A percentile compares a stretch with the other conserved stretches of the same genome.
Conservation (phyloP, 306 rosid species). For the Lathyrus aphaca region DNA sequence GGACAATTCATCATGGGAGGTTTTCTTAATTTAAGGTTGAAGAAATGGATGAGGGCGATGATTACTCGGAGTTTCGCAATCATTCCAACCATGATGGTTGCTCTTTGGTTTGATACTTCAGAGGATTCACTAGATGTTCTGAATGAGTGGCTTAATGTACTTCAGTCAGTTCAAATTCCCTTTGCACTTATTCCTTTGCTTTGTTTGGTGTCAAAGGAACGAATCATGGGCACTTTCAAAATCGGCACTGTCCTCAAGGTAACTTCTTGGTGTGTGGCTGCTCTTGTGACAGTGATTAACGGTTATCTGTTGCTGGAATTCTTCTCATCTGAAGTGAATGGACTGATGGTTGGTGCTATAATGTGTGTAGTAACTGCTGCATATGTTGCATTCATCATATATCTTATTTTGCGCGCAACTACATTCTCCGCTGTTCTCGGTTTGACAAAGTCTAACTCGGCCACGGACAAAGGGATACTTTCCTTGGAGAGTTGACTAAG, state of each 20-base stretch:
- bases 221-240: constrained; percentile 82
- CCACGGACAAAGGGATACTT: constrained; percentile 38
- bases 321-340: constrained; percentile 72
- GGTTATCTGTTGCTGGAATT: constrained; percentile 83
- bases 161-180: constrained; percentile 95
- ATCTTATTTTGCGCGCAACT: constrained; percentile 60
- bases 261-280: constrained; percentile 83
- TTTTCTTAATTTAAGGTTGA: constrained; percentile 77
- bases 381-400: constrained; percentile 67
- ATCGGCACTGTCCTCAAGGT: constrained; percentile 80
- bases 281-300: constrained; percentile 77
- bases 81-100: constrained; percentile 88
- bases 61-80: constrained; percentile 93
- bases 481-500: constrained; percentile 47
- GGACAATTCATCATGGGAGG: constrained; percentile 99
- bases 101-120: constrained; percentile 73
- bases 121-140: constrained; percentile 68
- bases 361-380: constrained; percentile 58
- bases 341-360: constrained; percentile 44
- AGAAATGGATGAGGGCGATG: constrained; percentile 90
- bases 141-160: constrained; percentile 96
- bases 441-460: constrained; percentile 44
- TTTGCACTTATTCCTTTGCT: constrained; percentile 97
- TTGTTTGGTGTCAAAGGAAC: constrained; percentile 88
- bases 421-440: constrained; percentile 46